Percentiles rank a stretch among this genome's conserved stretches.
Conservation (phyloP, 2,329 filamentous ascomycete species). For the Chaetothyriales sp. region DNA sequence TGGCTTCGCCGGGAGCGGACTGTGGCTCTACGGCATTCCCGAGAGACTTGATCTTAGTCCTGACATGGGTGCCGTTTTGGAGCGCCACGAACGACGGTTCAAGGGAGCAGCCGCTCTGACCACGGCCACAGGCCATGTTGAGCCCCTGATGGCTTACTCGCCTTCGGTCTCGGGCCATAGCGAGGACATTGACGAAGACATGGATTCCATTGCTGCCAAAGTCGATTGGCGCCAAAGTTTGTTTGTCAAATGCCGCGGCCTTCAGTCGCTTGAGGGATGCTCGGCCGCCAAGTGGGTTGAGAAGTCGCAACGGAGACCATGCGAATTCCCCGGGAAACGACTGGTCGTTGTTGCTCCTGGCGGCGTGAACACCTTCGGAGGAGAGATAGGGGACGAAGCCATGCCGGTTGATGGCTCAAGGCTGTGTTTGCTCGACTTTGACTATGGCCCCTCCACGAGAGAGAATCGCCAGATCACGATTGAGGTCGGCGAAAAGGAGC, state of each 20-base stretch:
- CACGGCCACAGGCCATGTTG: slow-evolving; percentile 16
- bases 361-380: slow-evolving; percentile 43
- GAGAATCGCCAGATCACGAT: slow-evolving; percentile 48
- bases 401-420: slow-evolving; percentile 68
- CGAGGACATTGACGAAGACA: slow-evolving; percentile 19
- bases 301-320: slow-evolving; percentile 36
- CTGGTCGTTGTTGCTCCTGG: slow-evolving; percentile 62
- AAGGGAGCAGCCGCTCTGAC: slow-evolving; percentile 10
- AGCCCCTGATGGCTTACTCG: slow-evolving; percentile 19
- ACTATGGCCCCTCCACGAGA: slow-evolving; percentile 42
- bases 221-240: slow-evolving; percentile 55
- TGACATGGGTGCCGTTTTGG: slow-evolving; percentile 19
- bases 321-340: slow-evolving; percentile 22
- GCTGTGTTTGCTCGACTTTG: slow-evolving; percentile 60
- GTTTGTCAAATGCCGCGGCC: slow-evolving; percentile 53
- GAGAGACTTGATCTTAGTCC: slow-evolving; percentile 50
- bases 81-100: slow-evolving; percentile 15
- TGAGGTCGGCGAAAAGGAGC: slow-evolving; percentile 57
- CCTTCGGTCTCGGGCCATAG: slow-evolving; percentile 17
- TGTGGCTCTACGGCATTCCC: slow-evolving; percentile 70
- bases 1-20: slow-evolving; percentile 56
- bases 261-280: slow-evolving; percentile 52
- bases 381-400: slow-evolving; percentile 53
- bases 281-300: slow-evolving; percentile 61
- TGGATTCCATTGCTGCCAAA: slow-evolving; percentile 22